Evolutionary conservation across 176 grass and related monocot genomes (phyloP).

Genomic region (Puccinellia tenuiflora): DNA sequence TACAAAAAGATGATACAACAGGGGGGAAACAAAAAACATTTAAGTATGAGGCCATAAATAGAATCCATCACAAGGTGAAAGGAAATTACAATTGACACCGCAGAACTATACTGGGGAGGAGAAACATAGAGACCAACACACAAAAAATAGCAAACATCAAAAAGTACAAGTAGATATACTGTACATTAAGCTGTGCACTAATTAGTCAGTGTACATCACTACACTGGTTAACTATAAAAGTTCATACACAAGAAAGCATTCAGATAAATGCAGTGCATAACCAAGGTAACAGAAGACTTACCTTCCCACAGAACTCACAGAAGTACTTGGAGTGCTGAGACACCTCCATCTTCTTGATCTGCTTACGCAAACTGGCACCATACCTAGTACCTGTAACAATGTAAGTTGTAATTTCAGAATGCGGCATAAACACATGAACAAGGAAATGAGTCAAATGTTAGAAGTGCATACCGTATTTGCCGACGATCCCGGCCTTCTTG

Average conservation of each 20-base stretch:
- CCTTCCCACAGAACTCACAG: conserved; percentile 94
- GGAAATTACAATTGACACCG: neutral
- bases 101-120: neutral
- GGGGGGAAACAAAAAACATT: neutral
- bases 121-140: neutral
- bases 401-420: neutral
- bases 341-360: conserved; percentile 99
- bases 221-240: neutral
- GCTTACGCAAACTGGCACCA: conserved; percentile 94
- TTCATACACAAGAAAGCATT: neutral
- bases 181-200: neutral
- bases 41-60: neutral
- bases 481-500: conserved; percentile 90
- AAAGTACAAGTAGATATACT: neutral
- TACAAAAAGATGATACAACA: neutral
- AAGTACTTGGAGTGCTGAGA: conserved; percentile 95
- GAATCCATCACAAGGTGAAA: neutral
- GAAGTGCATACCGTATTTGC: conserved; percentile 73
- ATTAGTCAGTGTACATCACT: neutral
- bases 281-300: neutral
- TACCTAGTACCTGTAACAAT: conserved; percentile 69
- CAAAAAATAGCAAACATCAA: neutral
- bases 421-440: neutral
- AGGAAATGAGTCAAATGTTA: neutral
- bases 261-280: neutral